Evolutionary conservation across 805 yeast species (phyloP).

Genomic region (Candida parachauliodes): DNA sequence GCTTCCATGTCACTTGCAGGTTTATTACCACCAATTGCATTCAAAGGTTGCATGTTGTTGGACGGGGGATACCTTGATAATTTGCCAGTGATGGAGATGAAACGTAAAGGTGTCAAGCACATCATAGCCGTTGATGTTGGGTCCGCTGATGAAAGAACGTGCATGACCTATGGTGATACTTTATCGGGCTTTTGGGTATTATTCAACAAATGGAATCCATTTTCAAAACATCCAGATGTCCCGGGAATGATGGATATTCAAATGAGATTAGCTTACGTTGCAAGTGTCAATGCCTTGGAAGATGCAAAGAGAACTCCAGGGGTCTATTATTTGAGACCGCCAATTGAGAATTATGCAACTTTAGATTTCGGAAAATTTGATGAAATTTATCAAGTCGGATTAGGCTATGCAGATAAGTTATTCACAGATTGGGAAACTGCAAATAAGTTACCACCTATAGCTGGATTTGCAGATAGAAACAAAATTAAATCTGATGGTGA

Average conservation of each 20-base stretch:
- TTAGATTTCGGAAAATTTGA: constrained; percentile 89
- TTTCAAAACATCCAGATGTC: constrained; percentile 79
- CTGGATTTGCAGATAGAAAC: constrained; percentile 41
- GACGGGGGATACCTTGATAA: constrained; percentile 98
- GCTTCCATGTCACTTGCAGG: constrained; percentile 98
- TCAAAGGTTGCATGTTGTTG: constrained; percentile 84
- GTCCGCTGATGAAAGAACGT: constrained; percentile 85
- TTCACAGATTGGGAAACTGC: constrained; percentile 50
- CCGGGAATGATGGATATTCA: constrained; percentile 96
- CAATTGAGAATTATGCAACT: constrained; percentile 88
- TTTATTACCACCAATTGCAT: constrained; percentile 81
- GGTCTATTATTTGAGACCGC: constrained; percentile 86
- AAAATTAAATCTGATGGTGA: constrained; percentile 15
- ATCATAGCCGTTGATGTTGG: constrained; percentile 96
- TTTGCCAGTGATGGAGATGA: constrained; percentile 90
- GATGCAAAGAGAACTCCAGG: constrained; percentile 81
- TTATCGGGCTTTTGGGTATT: constrained; percentile 91
- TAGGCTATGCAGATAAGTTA: constrained; percentile 61
- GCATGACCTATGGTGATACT: constrained; percentile 89
- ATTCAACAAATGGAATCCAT: constrained; percentile 83
- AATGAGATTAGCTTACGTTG: constrained; percentile 87
- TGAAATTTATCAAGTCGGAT: constrained; percentile 81
- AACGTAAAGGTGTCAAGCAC: constrained; percentile 77
- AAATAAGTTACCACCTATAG: constrained; percentile 58
- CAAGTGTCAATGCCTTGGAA: constrained; percentile 90